Evolutionary conservation across 495 filamentous ascomycete species (phyloP), one percentile per base, ranked within the genome.

Genomic region (Hyaloscypha variabilis): DNA sequence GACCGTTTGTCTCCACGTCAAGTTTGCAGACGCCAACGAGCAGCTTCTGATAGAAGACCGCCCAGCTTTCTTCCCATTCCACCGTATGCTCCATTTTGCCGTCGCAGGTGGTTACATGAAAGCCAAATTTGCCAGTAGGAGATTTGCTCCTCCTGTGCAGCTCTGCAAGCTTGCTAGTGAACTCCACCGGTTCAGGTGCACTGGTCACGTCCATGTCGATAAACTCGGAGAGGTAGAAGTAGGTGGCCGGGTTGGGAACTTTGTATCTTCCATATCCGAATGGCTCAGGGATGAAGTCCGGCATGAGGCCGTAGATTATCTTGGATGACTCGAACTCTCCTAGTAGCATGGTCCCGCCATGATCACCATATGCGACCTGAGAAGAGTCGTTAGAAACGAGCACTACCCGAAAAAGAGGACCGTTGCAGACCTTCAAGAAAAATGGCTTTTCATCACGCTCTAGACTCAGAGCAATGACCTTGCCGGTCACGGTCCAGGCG

Each of bases 41-140:
- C 6, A 6, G 14, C 17, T 42, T 19, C 8, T 19, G 39, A 42
- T 34, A 42, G 6, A 6, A 13, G 3, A 13, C 39, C 17, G 8
- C 39, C 39, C 39, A 42, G 3, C 8, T 11, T 6, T 42, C 39
- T 3, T 19, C 14, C 39, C 39, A 42, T 6, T 2, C 13, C 3
- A 11, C 39, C 3, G 6, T 42, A 2, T 42, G 39, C 6, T 6
- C 8, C 17, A 80, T 74, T 81, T 78, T 82, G 14, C 82, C 81
- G 17, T 77, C 78, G 30, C 30, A 34, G 10, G 80, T 85, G 0
- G 75, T 72, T 3, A 76, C 60, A 57, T 79, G 78, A 59, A 84
- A 85, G 0, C 82, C 82, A 60, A 83, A 86, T 61, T 81, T 80
- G 1, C 79, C 81, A 11, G 71, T 80, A 1, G 82, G 83, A 3